Evolutionary conservation across 78 protist genomes (phyloP).

Genomic region (Acrasis kona): DNA sequence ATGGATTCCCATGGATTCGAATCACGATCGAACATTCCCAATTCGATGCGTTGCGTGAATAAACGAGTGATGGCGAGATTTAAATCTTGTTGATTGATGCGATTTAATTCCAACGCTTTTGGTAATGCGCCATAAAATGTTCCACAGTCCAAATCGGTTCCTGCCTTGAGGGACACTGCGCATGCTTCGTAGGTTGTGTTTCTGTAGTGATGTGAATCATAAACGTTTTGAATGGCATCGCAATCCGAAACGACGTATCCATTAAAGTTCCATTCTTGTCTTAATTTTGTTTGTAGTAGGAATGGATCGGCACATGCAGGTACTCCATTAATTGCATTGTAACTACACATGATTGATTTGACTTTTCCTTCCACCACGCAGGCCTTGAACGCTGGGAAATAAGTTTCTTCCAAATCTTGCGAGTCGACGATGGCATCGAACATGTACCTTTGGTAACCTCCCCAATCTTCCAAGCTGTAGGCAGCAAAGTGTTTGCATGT

Average conservation of each 20-base stretch:
- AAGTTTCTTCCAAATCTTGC: constrained; percentile 7
- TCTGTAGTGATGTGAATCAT: background rate
- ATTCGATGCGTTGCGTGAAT: background rate
- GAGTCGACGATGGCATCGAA: constrained; percentile 3
- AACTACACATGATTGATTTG: constrained; percentile 7
- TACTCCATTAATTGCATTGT: constrained; percentile 7
- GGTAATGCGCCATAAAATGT: too few relatives aligned
- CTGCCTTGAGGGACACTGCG: constrained; percentile 2
- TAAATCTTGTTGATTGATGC: background rate
- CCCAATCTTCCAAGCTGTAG: background rate
- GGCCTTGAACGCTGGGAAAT: constrained; percentile 9
- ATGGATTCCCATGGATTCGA: too few relatives aligned
- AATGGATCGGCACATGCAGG: background rate
- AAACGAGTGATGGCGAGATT: background rate
- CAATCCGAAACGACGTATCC: constrained; percentile 15
- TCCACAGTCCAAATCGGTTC: constrained; percentile 29
- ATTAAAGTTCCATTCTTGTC: background rate
- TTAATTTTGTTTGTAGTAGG: background rate
- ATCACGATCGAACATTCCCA: constrained; percentile 27
- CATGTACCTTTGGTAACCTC: background rate
- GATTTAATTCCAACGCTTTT: too few relatives aligned
- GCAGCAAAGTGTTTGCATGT: constrained; percentile 10
- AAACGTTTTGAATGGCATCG: background rate
- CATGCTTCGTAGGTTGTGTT: background rate
- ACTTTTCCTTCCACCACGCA: background rate